Evolutionary conservation across 1,139 yeast genomes (phyloP).

Genomic region (Saccharomyces hybrid): DNA sequence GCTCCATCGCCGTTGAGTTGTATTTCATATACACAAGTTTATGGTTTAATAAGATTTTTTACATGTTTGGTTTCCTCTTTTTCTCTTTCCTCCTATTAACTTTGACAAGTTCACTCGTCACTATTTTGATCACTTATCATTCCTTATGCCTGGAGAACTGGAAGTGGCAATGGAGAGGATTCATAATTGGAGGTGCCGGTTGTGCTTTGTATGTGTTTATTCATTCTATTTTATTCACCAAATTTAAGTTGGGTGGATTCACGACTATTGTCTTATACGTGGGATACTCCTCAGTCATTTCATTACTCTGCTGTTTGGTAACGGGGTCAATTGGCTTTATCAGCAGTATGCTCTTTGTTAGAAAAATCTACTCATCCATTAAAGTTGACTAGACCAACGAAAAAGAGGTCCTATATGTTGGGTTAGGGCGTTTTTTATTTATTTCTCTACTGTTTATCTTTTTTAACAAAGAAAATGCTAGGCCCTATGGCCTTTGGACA

Average conservation of each 20-base stretch:
- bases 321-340: slow-evolving; percentile 88
- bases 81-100: slow-evolving; percentile 79
- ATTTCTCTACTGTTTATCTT: slow-evolving; percentile 3
- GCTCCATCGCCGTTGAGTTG: slow-evolving; percentile 90
- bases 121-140: slow-evolving; percentile 74
- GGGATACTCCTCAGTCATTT: slow-evolving; percentile 73
- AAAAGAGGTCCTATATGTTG: neutral
- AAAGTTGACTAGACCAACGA: slow-evolving; percentile 55
- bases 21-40: slow-evolving; percentile 79
- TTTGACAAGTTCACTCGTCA: slow-evolving; percentile 72
- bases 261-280: slow-evolving; percentile 71
- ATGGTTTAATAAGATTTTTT: slow-evolving; percentile 91
- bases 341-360: slow-evolving; percentile 63
- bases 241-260: slow-evolving; percentile 63
- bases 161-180: slow-evolving; percentile 96
- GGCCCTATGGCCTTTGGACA: neutral
- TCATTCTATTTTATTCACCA: slow-evolving; percentile 71
- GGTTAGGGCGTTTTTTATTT: neutral
- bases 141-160: slow-evolving; percentile 86
- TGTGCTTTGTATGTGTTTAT: slow-evolving; percentile 77
- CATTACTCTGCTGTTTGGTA: slow-evolving; percentile 64
- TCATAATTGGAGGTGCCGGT: slow-evolving; percentile 76
- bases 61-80: slow-evolving; percentile 95
- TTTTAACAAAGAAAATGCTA: slow-evolving; percentile 1
- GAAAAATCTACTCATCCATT: slow-evolving; percentile 74